These are phyloP conservation scores for Diaporthe aspalathi DNA, from an alignment of 2,329 filamentous ascomycete species.

Conservation along the genomic window DNA sequence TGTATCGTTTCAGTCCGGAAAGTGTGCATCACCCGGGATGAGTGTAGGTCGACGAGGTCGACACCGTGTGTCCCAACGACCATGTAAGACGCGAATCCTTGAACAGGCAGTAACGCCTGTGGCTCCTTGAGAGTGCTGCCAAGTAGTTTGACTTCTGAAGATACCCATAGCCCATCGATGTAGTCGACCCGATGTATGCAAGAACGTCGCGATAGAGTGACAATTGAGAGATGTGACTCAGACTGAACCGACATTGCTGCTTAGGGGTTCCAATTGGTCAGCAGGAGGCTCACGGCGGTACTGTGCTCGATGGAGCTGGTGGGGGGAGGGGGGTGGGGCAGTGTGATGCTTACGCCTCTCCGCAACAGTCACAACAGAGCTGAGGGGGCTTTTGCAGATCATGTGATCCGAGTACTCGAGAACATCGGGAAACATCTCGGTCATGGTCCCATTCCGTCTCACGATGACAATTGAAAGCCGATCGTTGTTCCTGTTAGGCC, in stretches of 20 bases:
- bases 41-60: slow-evolving; percentile 70
- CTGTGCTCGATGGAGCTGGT: no score
- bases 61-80: slow-evolving; percentile 67
- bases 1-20: slow-evolving; percentile 70
- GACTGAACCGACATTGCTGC: slow-evolving; percentile 42
- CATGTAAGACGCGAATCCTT: slow-evolving; percentile 69
- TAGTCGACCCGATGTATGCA: slow-evolving; percentile 61
- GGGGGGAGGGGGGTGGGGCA: neutral
- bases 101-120: slow-evolving; percentile 68
- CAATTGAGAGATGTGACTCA: slow-evolving; percentile 48
- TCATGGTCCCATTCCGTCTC: slow-evolving; percentile 72
- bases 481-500: slow-evolving; percentile 49
- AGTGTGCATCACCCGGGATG: slow-evolving; percentile 67
- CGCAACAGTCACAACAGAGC: slow-evolving; percentile 60
- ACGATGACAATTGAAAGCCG: slow-evolving; percentile 69
- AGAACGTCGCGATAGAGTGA: slow-evolving; percentile 63
- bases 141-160: slow-evolving; percentile 57
- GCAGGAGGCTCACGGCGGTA: neutral
- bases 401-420: slow-evolving; percentile 55
- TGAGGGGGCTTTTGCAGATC: slow-evolving; percentile 65
- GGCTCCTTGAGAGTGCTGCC: slow-evolving; percentile 57
- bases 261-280: neutral
- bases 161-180: slow-evolving; percentile 60
- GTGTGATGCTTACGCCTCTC: slow-evolving; percentile 55
- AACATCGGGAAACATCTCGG: slow-evolving; percentile 64